Conservation (phyloP, 1,284 basidiomycete species). For the Tylopilus sp. region DNA sequence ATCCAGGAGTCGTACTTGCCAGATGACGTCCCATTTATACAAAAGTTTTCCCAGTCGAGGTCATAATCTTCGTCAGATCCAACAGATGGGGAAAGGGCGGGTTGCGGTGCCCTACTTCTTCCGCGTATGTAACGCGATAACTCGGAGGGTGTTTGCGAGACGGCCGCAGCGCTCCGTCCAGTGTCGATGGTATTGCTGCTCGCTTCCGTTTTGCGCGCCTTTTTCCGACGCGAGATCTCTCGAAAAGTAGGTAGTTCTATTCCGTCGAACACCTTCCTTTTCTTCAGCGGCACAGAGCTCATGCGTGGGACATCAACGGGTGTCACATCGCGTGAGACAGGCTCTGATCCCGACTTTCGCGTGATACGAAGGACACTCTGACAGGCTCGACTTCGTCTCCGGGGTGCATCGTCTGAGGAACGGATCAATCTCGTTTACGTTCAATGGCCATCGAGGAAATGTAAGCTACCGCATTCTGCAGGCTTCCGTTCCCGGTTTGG, state of each 20-base stretch:
- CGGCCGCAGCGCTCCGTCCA: background rate
- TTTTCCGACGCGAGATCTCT: slow-evolving; percentile 12
- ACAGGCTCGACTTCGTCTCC: slow-evolving; percentile 20
- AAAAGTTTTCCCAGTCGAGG: slow-evolving; percentile 35
- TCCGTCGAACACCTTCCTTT: slow-evolving; percentile 26
- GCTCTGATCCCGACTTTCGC: slow-evolving; percentile 26
- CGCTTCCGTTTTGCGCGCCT: background rate
- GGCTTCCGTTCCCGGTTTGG: slow-evolving; percentile 13
- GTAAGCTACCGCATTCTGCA: slow-evolving; percentile 11
- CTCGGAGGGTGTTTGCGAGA: background rate
- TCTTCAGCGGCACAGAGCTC: slow-evolving; percentile 22
- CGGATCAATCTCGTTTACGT: slow-evolving; percentile 5
- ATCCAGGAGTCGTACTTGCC: slow-evolving; percentile 15
- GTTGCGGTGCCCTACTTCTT: background rate
- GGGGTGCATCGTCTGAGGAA: slow-evolving; percentile 12
- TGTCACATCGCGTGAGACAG: slow-evolving; percentile 20
- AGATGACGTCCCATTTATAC: slow-evolving; percentile 20
- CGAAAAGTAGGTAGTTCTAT: slow-evolving; percentile 23
- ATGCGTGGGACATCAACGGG: slow-evolving; percentile 15
- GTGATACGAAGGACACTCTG: slow-evolving; percentile 11
- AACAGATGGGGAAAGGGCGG: background rate
- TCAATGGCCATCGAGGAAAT: background rate
- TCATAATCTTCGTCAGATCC: slow-evolving; percentile 21
- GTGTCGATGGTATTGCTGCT: background rate
- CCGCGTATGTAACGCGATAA: background rate